Base-by-base conservation (phyloP, 495 filamentous ascomycete genomes). In the Friedmanniomyces simplex region DNA sequence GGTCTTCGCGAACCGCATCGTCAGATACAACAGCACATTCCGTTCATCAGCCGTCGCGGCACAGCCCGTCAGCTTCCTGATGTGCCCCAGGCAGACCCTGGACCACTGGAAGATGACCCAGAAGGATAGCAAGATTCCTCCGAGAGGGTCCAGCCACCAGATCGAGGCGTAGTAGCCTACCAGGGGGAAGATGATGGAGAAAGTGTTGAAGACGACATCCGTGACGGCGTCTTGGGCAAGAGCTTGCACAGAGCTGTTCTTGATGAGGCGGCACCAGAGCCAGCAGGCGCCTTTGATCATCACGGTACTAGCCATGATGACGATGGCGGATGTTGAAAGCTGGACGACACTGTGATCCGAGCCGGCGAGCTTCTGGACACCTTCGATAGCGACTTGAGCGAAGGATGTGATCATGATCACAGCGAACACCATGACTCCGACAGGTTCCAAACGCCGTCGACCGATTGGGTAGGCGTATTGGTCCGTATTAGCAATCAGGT, bases 21-120 rank as follows among this genome's bases (percentile, higher is more conserved):
- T 91, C 57, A 94, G 77, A 71, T 96, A 96, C 0, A 96, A 76
- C 8, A 96, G 72, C 20, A 95, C 79, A 64, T 91, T 95, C 36
- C 89, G 79, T 62, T 95, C 86, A 52, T 86, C 84, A 0, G 87
- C 80, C 0, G 83, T 81, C 25, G 89, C 88, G 0, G 89, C 86
- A 32, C 85, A 87, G 2, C 91, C 91, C 0, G 86, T 85, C 16
- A 96, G 77, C 51, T 93, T 86, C 52, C 80, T 77, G 67, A 96
- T 95, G 60, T 96, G 89, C 22, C 85, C 82, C 20, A 74, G 69
- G 0, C 85, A 86, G 0, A 89, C 93, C 22, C 72, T 70, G 1
- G 82, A 80, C 91, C 91, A 96, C 68, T 90, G 90, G 71, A 81
- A 75, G 61, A 96, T 91, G 49, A 96, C 88, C 64, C 87, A 85